Evolutionary conservation across 2,329 filamentous ascomycete species (phyloP), one percentile per base, ranked within the genome.

Genomic region (Polytolypa hystricis): DNA sequence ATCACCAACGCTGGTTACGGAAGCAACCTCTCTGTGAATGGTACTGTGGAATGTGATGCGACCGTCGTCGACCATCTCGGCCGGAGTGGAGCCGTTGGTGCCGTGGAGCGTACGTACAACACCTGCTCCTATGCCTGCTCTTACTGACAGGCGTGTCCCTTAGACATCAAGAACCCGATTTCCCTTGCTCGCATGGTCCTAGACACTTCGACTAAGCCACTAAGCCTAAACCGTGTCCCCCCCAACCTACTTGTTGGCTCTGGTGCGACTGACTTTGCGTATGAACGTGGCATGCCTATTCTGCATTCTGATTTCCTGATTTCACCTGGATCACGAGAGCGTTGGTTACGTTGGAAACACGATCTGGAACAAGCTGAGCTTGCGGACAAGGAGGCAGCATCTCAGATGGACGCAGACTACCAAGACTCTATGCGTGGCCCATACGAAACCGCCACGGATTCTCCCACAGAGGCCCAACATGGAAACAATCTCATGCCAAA

Each of bases 1-100:
- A 93, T 98, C 47, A 98, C 93, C 23, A 98, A 98, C 57, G 84
- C 89, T 25, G 91, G 91, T 0, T 96, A 83, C 55, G 91, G 93
- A 31, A 98, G 91, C 61, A 98, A 98, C 51, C 67, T 98, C 16
- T 80, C 84, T 30, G 83, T 93, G 44, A 81, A 95, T 48, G 91
- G 91, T 1, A 74, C 78, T 1, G 91, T 96, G 9, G 91, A 98
- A 58, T 93, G 87, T 49, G 91, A 98, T 65, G 91, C 91, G 38
- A 87, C 85, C 0, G 74, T 98, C 37, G 82, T 98, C 27, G 87
- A 98, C 52, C 83, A 96, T 55, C 67, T 80, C 34, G 91, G 93
- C 28, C 78, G 86, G 45, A 96, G 89, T 56, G 91, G 91, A 47
- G 91, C 86, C 28, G 93, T 85, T 47, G 93, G 91, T 47, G 89